Percentiles rank a stretch among this genome's conserved stretches.
Evolutionary conservation across 2,329 filamentous ascomycete species (phyloP).

Genomic region (Madurella mycetomatis): DNA sequence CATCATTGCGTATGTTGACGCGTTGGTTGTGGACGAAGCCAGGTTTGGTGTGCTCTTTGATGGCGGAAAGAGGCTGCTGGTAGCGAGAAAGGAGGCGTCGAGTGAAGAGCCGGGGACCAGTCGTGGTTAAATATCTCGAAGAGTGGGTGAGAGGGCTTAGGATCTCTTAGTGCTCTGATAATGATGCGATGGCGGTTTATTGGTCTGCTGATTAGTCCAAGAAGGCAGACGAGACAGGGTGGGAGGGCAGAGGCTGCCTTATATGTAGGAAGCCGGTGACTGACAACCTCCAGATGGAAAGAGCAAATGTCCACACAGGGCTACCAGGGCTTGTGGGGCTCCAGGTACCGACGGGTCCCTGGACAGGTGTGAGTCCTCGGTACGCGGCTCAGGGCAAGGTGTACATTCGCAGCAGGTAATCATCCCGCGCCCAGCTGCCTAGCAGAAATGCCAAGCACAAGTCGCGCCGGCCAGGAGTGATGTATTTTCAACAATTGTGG

Average conservation of each 20-base stretch:
- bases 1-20: slow-evolving; percentile 37
- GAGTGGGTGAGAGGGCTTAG: neutral
- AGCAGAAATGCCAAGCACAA: slow-evolving; percentile 10
- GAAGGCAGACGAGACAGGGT: slow-evolving; percentile 12
- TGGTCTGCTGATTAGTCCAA: slow-evolving; percentile 22
- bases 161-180: slow-evolving; percentile 7
- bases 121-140: slow-evolving; percentile 5
- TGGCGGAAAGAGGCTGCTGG: neutral
- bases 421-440: slow-evolving; percentile 6
- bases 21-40: slow-evolving; percentile 10
- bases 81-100: slow-evolving; percentile 1
- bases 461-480: slow-evolving; percentile 11
- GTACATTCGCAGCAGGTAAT: slow-evolving; percentile 15
- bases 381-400: slow-evolving; percentile 13
- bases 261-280: slow-evolving; percentile 26
- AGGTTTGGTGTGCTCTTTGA: slow-evolving; percentile 2
- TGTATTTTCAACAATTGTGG: slow-evolving; percentile 14
- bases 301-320: slow-evolving; percentile 23
- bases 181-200: slow-evolving; percentile 16
- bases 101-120: neutral
- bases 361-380: slow-evolving; percentile 11
- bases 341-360: slow-evolving; percentile 15
- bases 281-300: slow-evolving; percentile 23
- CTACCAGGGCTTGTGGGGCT: slow-evolving; percentile 23
- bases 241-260: slow-evolving; percentile 21